Evolutionary conservation across 495 filamentous ascomycete genomes (phyloP).

Genomic region (Daldinia grandis): DNA sequence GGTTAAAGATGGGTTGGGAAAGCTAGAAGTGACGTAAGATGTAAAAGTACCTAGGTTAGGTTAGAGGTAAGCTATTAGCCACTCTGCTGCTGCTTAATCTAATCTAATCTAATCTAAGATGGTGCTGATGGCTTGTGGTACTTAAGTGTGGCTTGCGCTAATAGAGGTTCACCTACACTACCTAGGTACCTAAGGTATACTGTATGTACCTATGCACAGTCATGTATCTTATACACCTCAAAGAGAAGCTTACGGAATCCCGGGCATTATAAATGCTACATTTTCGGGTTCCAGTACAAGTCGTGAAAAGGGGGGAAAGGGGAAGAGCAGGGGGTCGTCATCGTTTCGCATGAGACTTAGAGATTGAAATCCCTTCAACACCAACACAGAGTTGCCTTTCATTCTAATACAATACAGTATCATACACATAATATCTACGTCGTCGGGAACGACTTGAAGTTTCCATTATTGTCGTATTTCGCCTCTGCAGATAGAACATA

Average conservation of each 20-base stretch:
- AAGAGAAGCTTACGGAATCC: too few species aligned
- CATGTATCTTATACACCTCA: not conserved
- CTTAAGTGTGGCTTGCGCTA: not conserved
- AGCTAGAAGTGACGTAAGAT: not conserved
- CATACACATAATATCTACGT: constrained; percentile 19
- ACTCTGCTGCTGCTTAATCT: not conserved
- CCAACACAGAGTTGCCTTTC: not conserved
- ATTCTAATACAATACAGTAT: constrained; percentile 18
- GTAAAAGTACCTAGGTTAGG: not conserved
- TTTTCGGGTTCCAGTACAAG: too few species aligned
- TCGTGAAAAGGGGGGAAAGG: too few species aligned
- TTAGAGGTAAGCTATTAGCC: not conserved
- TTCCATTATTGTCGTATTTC: constrained; percentile 84
- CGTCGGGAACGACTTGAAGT: constrained; percentile 45
- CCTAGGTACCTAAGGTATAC: too few species aligned
- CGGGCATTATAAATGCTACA: not conserved
- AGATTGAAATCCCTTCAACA: not conserved
- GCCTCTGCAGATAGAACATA: constrained; percentile 66
- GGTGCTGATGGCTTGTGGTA: not conserved
- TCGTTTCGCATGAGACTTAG: not conserved
- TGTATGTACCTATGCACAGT: not conserved
- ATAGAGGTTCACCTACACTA: too few species aligned
- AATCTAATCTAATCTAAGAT: not conserved
- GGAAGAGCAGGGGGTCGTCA: not conserved
- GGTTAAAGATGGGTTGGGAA: constrained; percentile 9